Evolutionary conservation across 306 rosid species (phyloP), one percentile per base, ranked within the genome.

Genomic region (Sphenostylis stenocarpa): DNA sequence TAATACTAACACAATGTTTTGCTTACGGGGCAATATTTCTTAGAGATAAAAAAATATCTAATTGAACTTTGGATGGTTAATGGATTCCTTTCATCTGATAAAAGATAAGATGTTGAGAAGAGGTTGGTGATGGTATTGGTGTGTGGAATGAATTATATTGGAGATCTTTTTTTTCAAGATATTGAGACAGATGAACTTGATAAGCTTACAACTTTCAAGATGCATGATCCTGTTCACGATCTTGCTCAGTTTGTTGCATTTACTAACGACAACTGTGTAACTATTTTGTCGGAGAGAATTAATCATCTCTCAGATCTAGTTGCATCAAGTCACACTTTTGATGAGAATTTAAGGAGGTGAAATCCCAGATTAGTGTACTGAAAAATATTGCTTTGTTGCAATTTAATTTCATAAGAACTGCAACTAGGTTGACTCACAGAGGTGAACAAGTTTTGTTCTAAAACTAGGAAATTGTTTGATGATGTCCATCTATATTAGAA

Each of bases 181-280:
- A 16, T 78, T 2, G 8, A 44, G 70, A 69, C 1, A 23, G 70
- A 69, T 57, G 3, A 5, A 23, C 21, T 44, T 33, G 77, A 71
- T 0, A 34, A 58, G 33, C 29, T 70, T 10, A 21, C 0, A 31
- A 11, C 1, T 9, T 77, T 77, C 51, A 68, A 77, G 57, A 29
- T 77, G 70, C 82, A 68, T 17, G 82, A 77, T 43, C 73, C 64
- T 15, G 65, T 76, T 34, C 80, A 75, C 36, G 80, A 76, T 67
- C 77, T 78, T 20, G 71, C 77, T 19, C 63, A 69, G 15, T 55
- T 23, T 63, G 28, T 49, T 63, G 29, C 43, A 8, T 10, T 28
- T 2, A 5, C 19, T 4, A 0, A 15, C 6, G 34, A 16, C 0
- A 21, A 15, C 6, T n/a, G 3, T 15, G 3, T 7, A 4, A 2